Evolutionary conservation across 352 stramenopile species (phyloP), one percentile per base, ranked within the genome.

Genomic region (Phytophthora multivora): DNA sequence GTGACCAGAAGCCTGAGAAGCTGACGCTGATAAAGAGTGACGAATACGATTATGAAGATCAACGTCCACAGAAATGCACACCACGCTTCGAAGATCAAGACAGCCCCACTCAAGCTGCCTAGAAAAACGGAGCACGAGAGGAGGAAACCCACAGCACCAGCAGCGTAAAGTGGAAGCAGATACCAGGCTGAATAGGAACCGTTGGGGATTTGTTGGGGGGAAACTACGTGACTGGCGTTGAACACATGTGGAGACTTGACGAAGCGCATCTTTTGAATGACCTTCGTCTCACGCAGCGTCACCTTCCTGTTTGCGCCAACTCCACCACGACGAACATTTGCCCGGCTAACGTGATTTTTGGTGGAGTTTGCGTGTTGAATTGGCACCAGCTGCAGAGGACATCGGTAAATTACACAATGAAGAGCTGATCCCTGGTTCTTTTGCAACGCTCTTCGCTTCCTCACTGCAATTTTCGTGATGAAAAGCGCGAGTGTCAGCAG

Each of bases 371-470:
- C 31, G 18, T 33, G 18, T 25, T 63, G 30, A 16, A 68, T 41
- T 42, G 47, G 11, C n/a, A 63, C 33, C 9, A 63, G 38, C 49
- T 68, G 56, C 13, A 60, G 13, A 3, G 18, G 12, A 35, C 50
- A 66, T 39, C 40, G 21, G 26, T 66, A 66, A 23, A 72, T 69
- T 4, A 65, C 67, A 47, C 57, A 75, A 15, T 73, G 33, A 19
- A 75, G 35, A 13, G 33, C 15, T 13, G 23, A 54, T 8, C 46
- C 58, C 18, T 21, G 39, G 2, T 35, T 40, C 0, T 21, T 12
- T 5, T 38, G 28, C 1, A 72, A 35, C 3, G 42, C 23, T 25
- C 23, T 16, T 3, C 62, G 53, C n/a, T 75, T 73, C n/a, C 51
- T 39, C 4, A 64, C 56, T 7, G 59, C 58, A 33, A 73, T 66